These are phyloP conservation scores for Iberis pinnata DNA, from an alignment of 345 rosid genomes.

Conservation along the genomic window DNA sequence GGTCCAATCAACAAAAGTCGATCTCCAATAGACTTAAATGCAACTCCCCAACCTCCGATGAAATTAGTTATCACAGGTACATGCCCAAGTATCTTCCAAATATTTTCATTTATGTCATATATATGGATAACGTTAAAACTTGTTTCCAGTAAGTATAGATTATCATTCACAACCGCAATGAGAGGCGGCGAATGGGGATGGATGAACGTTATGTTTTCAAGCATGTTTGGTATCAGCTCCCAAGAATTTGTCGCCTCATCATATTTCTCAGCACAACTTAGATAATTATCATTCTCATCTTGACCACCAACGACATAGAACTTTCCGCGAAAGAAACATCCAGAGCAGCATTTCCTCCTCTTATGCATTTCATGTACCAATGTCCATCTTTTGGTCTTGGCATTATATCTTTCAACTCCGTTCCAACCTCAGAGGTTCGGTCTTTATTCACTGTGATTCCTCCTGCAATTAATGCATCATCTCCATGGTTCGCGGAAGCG, in stretches of 20 bases:
- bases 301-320: too few species aligned
- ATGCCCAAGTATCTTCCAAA: constrained; percentile 53
- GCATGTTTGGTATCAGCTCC: too few species aligned
- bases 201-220: neutral
- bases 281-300: too few species aligned
- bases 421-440: constrained; percentile 24
- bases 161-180: constrained; percentile 49
- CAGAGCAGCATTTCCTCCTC: too few species aligned
- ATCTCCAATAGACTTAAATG: too few species aligned
- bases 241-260: too few species aligned
- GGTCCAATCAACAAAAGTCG: too few species aligned
- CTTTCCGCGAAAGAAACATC: too few species aligned
- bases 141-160: constrained; percentile 55
- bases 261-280: too few species aligned
- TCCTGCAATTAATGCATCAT: constrained; percentile 51
- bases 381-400: constrained; percentile 50
- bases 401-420: constrained; percentile 23
- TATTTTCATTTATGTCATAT: constrained; percentile 40
- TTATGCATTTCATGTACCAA: constrained; percentile 38
- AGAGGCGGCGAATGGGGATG: constrained; percentile 53
- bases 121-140: constrained; percentile 38
- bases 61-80: constrained; percentile 33
- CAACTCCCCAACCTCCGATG: too few species aligned
- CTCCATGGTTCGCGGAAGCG: constrained; percentile 53
- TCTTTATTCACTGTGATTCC: constrained; percentile 32